phyloP scores from a whole-genome alignment of 1,284 basidiomycete genomes.

The Cryptococcus sp. region DNA sequence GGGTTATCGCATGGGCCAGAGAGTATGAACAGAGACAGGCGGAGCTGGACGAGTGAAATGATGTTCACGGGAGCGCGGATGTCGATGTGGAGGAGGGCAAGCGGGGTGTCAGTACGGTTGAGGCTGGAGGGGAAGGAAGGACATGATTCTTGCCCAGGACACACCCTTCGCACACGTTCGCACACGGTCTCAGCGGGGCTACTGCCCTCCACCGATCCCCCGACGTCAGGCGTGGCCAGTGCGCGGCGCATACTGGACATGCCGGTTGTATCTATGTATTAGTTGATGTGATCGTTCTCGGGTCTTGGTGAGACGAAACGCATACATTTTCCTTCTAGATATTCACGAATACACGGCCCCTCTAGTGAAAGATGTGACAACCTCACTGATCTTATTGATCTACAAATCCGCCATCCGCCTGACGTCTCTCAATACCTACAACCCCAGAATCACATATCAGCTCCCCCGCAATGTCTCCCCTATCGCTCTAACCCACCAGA shows the following conservation, averaged over 20 bases:
- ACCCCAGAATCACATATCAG: background rate
- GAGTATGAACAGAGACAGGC: conserved; percentile 25
- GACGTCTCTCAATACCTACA: conserved; percentile 15
- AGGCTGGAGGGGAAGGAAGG: no score
- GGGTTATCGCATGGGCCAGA: conserved; percentile 25
- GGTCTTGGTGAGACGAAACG: no score
- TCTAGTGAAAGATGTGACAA: no score
- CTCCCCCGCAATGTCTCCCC: background rate
- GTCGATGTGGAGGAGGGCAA: no score
- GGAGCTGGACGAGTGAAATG: conserved; percentile 25
- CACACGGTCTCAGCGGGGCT: no score
- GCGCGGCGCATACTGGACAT: background rate
- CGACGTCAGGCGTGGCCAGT: background rate
- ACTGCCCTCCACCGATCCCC: no score
- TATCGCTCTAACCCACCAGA: background rate
- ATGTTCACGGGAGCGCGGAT: background rate
- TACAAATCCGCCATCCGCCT: conserved; percentile 3
- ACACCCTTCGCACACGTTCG: no score
- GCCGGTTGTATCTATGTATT: background rate
- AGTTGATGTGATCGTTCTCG: background rate
- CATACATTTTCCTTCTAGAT: no score
- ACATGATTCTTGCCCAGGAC: no score
- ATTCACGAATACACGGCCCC: no score
- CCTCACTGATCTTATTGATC: background rate
- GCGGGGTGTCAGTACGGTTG: no score